phyloP scores from a whole-genome alignment of 768 basidiomycete species.

The Boletales sp. region DNA sequence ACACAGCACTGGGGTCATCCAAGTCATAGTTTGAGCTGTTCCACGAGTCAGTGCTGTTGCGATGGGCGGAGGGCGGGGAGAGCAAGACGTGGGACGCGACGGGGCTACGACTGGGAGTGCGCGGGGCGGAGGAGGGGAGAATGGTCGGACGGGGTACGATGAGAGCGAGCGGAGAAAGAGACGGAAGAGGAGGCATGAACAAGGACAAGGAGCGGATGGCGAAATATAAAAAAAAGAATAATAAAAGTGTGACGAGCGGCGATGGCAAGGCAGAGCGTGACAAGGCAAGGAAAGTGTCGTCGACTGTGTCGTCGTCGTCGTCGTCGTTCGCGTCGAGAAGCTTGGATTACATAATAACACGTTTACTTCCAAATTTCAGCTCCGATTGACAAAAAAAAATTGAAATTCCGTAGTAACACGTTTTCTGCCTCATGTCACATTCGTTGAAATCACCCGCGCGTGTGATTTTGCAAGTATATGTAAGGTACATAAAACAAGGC shows the following conservation, averaged over 20 bases:
- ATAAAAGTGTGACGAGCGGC: constrained; percentile 15
- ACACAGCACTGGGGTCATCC: constrained; percentile 63
- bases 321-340: constrained; percentile 22
- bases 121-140: constrained; percentile 44
- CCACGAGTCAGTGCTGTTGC: constrained; percentile 83
- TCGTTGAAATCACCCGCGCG: constrained; percentile 23
- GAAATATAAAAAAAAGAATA: constrained; percentile 8
- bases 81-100: constrained; percentile 51
- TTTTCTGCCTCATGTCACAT: constrained; percentile 13
- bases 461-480: constrained; percentile 6
- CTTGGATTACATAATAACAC: constrained; percentile 17
- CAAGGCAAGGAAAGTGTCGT: constrained; percentile 17
- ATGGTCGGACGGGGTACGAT: constrained; percentile 56
- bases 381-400: constrained; percentile 13
- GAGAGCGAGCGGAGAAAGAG: constrained; percentile 55
- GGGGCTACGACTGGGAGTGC: constrained; percentile 60
- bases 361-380: constrained; percentile 17
- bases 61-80: constrained; percentile 33
- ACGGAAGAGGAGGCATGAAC: constrained; percentile 32
- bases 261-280: neutral
- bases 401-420: constrained; percentile 19
- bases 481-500: constrained; percentile 4
- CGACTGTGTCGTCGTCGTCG: constrained; percentile 16
- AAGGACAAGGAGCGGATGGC: constrained; percentile 46
- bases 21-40: constrained; percentile 70